Conservation (phyloP, 2,329 filamentous ascomycete species). For the Pseudogymnoascus sp. region DNA sequence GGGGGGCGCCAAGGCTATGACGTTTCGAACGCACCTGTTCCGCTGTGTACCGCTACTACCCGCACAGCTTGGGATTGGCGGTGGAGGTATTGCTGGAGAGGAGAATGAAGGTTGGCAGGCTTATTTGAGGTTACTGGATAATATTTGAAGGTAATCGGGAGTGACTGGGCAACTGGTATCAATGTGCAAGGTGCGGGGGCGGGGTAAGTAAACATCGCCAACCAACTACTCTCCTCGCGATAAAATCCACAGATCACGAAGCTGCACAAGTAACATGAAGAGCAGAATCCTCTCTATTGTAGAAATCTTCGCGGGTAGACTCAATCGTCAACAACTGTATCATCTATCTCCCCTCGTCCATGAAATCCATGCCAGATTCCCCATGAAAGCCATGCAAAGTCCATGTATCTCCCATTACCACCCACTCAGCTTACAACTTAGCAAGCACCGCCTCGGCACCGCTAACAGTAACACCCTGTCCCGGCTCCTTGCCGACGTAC, state of each 20-base stretch:
- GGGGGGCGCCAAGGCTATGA: neutral
- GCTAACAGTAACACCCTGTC: constrained; percentile 23
- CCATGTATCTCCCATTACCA: neutral
- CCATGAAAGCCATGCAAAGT: neutral
- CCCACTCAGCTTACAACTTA: neutral
- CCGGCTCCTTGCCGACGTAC: constrained; percentile 56
- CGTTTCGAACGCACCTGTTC: neutral
- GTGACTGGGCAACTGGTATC: neutral
- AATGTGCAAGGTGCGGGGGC: neutral
- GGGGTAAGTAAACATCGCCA: neutral
- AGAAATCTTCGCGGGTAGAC: neutral
- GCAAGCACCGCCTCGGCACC: constrained; percentile 26
- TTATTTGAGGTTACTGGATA: neutral
- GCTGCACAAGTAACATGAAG: neutral
- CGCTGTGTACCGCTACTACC: neutral
- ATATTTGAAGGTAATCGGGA: neutral
- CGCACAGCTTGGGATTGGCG: neutral
- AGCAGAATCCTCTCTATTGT: neutral
- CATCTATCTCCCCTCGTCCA: neutral
- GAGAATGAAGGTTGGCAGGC: neutral
- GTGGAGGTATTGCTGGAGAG: neutral
- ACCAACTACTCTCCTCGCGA: neutral
- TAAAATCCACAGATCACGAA: neutral
- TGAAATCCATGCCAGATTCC: neutral
- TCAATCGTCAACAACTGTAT: neutral